Conservation (phyloP, 1,284 basidiomycete species). For the Abortiporus biennis region DNA sequence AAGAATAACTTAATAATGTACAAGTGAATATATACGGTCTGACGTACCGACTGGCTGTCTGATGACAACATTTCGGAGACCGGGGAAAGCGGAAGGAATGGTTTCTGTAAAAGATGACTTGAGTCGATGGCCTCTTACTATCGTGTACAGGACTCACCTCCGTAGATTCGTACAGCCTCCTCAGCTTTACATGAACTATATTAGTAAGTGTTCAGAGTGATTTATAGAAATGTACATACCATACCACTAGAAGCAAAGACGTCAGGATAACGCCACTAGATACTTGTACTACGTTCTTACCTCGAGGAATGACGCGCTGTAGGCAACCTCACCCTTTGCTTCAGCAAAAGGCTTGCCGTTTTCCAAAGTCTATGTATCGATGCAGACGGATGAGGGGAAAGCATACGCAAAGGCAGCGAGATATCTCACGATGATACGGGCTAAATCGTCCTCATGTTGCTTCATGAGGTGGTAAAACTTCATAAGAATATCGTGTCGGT, state of each 20-base stretch:
- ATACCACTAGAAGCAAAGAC: constrained; percentile 53
- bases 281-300: no score
- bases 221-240: constrained; percentile 39
- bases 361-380: constrained; percentile 72
- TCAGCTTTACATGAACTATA: constrained; percentile 50
- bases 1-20: background rate
- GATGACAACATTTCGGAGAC: constrained; percentile 83
- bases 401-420: background rate
- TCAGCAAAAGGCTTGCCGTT: constrained; percentile 88
- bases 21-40: background rate
- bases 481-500: constrained; percentile 75
- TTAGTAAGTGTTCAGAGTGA: background rate
- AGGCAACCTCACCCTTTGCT: constrained; percentile 76
- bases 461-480: constrained; percentile 73
- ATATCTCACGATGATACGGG: constrained; percentile 68
- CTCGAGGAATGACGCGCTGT: constrained; percentile 83
- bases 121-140: background rate
- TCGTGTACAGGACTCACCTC: constrained; percentile 39
- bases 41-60: constrained; percentile 86
- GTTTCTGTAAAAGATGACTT: constrained; percentile 46
- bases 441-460: constrained; percentile 78
- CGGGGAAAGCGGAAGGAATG: constrained; percentile 73
- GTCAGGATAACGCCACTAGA: constrained; percentile 7
- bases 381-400: background rate
- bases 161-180: constrained; percentile 83